Percentiles rank a stretch among this genome's conserved stretches.
Evolutionary conservation across 2,329 filamentous ascomycete genomes (phyloP).

Genomic region (Penicillium brasilianum): DNA sequence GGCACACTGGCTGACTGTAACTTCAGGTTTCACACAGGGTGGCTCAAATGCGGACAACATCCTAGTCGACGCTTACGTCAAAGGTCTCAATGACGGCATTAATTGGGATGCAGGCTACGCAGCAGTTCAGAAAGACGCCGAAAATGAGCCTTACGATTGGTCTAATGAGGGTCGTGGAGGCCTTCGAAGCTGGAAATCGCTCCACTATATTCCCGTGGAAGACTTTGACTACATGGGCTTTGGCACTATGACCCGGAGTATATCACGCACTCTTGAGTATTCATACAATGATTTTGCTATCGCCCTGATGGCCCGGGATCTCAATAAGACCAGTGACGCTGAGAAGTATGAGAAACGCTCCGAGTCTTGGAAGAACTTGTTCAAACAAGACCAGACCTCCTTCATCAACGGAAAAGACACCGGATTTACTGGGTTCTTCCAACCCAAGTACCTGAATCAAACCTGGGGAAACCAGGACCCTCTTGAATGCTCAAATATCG

Average conservation of each 20-base stretch:
- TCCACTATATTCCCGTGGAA: constrained; percentile 72
- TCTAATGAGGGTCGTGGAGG: constrained; percentile 71
- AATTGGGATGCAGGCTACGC: constrained; percentile 71
- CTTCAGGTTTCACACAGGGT: constrained; percentile 69
- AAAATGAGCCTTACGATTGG: constrained; percentile 73
- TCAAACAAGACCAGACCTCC: constrained; percentile 65
- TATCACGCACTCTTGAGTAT: constrained; percentile 76
- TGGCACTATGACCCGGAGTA: constrained; percentile 70
- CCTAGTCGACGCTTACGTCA: constrained; percentile 70
- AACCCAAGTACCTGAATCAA: constrained; percentile 69
- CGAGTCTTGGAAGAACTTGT: constrained; percentile 72
- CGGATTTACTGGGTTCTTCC: constrained; percentile 73
- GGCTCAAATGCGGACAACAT: constrained; percentile 74
- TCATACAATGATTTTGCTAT: constrained; percentile 76
- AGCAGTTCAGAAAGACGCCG: constrained; percentile 72
- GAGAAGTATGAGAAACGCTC: constrained; percentile 65
- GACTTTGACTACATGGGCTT: constrained; percentile 70
- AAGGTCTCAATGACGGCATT: constrained; percentile 65
- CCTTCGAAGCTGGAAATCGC: constrained; percentile 70
- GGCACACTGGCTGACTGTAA: not conserved
- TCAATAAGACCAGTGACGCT: constrained; percentile 61
- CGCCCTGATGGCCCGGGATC: constrained; percentile 62
- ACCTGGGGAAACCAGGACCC: constrained; percentile 72
- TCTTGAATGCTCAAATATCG: constrained; percentile 62
- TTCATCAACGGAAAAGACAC: constrained; percentile 63